phyloP scores from a whole-genome alignment of 2,329 filamentous ascomycete species.

The Dichotomopilus funicola region DNA sequence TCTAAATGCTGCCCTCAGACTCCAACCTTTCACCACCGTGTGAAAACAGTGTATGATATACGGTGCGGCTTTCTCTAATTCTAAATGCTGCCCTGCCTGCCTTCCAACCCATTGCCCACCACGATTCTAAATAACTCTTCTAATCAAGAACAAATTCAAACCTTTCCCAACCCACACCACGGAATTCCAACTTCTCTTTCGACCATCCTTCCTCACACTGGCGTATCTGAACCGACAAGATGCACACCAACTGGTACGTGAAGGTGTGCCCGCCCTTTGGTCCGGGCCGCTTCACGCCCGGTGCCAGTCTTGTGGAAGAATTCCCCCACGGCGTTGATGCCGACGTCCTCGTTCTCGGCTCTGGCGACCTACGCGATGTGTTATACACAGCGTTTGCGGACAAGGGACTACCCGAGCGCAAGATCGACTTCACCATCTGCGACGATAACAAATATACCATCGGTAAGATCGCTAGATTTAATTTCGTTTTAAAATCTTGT shows the following conservation, averaged over 20 bases:
- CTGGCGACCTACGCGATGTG: conserved; percentile 51
- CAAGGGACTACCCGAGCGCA: conserved; percentile 10
- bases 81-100: no score
- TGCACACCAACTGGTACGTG: conserved; percentile 6
- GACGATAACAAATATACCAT: conserved; percentile 45
- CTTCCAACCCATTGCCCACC: no score
- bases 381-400: conserved; percentile 47
- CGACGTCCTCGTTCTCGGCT: conserved; percentile 47
- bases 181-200: no score
- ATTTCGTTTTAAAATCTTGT: conserved; percentile 1
- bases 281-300: conserved; percentile 49
- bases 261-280: conserved; percentile 32
- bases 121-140: no score
- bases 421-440: conserved; percentile 51
- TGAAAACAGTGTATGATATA: no score
- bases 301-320: conserved; percentile 41
- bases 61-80: no score
- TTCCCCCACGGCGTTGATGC: conserved; percentile 45
- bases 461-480: conserved; percentile 31
- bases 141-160: no score
- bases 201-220: no score
- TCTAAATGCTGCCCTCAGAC: no score
- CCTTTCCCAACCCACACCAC: no score
- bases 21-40: no score
- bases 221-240: not conserved